Conservation (phyloP, 805 yeast species). For the Myxozyma geophila region DNA sequence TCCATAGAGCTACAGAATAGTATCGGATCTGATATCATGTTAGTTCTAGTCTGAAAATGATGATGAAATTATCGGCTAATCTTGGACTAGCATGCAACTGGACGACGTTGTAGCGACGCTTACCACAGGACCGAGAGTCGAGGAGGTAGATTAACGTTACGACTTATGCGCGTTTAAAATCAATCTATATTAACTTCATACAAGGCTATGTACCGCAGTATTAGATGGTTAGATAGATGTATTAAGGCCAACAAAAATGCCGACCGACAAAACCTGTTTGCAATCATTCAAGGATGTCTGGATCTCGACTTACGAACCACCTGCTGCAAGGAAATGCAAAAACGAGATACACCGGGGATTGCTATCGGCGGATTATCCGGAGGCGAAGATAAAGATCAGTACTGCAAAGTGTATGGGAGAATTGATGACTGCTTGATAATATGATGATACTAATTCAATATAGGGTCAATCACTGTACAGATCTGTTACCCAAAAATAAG, state of each 20-base stretch:
- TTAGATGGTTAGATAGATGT: conserved; percentile 53
- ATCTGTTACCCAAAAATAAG: conserved; percentile 48
- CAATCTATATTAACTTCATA: background rate
- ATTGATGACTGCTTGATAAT: no score
- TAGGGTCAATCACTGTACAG: conserved; percentile 49
- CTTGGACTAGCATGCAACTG: conserved; percentile 47
- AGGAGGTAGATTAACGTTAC: conserved; percentile 40
- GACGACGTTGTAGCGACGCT: conserved; percentile 53
- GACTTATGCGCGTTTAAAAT: no score
- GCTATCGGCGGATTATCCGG: conserved; percentile 56
- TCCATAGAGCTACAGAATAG: conserved; percentile 52
- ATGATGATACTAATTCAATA: background rate
- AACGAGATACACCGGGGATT: conserved; percentile 53
- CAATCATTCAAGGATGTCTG: conserved; percentile 54
- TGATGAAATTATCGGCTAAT: background rate
- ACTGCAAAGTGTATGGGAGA: conserved; percentile 44
- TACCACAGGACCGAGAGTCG: conserved; percentile 52
- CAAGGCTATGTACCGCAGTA: conserved; percentile 50
- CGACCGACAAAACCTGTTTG: conserved; percentile 50
- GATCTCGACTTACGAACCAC: conserved; percentile 46
- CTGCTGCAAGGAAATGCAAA: conserved; percentile 52
- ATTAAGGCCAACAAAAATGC: conserved; percentile 52
- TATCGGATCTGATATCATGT: conserved; percentile 53
- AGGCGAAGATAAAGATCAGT: conserved; percentile 51
- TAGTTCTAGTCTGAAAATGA: background rate